Base-by-base conservation (phyloP, 495 filamentous ascomycete species). In the Chaetomium cochliodes region DNA sequence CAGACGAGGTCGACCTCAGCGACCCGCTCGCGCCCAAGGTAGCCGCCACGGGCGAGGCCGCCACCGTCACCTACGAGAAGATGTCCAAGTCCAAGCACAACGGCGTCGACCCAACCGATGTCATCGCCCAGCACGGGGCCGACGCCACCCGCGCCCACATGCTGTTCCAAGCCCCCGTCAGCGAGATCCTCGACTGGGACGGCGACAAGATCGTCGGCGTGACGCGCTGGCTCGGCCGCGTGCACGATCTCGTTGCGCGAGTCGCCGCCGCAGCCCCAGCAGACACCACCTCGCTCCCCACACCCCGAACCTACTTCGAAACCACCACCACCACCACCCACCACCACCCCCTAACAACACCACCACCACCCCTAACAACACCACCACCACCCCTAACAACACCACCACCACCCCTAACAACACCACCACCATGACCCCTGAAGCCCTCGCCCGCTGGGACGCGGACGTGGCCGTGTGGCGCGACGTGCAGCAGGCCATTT, bases 41-140 rank as follows among this genome's bases (percentile, higher is more conserved):
- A 44, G 80, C 80, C 47, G 80, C 81, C 0, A 87, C 87, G 1
- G 83, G 83, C 23, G 72, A 84, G 51, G 69, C 70, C 0, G 86
- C 90, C 4, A 81, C 73, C 13, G 71, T 92, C 33, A 86, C 85
- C 0, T 96, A 85, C 62, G 91, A 96, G 75, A 96, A 96, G 69
- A 96, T 96, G 92, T 93, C 90, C n/a, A 96, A 96, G 75, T 93
- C 90, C 62, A 96, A 96, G 70, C 82, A 94, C 76, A 96, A 96
- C 71, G 92, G 92, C 37, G 90, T 96, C n/a, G 91, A 96, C 70
- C 92, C 92, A 0, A 84, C 82, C 0, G 74, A 69, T 0, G 90
- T 90, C 65, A 89, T 92, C 49, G 71, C 78, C 0, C 85, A 84
- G 62, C 88, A 93, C 65, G 92, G 92, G 22, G 90, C 92, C 0